phyloP scores from a whole-genome alignment of 192 early-diverging fungal species.

The Helicostylum pulchrum region DNA sequence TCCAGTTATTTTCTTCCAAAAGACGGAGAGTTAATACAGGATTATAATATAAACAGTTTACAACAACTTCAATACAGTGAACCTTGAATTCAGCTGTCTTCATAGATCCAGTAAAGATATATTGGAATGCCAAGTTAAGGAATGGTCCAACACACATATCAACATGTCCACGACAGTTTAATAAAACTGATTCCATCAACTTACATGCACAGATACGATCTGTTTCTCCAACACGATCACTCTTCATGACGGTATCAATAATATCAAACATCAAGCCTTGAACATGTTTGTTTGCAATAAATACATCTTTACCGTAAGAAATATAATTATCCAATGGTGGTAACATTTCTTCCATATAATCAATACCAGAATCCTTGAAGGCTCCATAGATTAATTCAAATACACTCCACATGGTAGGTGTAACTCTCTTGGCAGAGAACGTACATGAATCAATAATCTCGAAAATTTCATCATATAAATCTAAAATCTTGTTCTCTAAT shows the following conservation, averaged over 20 bases:
- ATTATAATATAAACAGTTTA: slow-evolving; percentile 90
- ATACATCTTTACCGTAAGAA: slow-evolving; percentile 77
- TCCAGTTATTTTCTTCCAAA: slow-evolving; percentile 76
- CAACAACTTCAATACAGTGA: slow-evolving; percentile 72
- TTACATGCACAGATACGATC: slow-evolving; percentile 84
- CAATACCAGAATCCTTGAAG: slow-evolving; percentile 78
- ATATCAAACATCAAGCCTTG: slow-evolving; percentile 81
- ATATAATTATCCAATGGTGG: slow-evolving; percentile 92
- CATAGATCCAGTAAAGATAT: slow-evolving; percentile 60
- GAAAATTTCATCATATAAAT: slow-evolving; percentile 84
- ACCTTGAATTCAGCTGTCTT: slow-evolving; percentile 69
- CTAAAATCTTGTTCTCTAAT: slow-evolving; percentile 71
- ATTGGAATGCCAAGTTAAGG: slow-evolving; percentile 63
- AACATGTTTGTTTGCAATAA: slow-evolving; percentile 62
- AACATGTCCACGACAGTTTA: slow-evolving; percentile 79
- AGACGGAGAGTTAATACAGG: slow-evolving; percentile 69
- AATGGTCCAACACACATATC: slow-evolving; percentile 76
- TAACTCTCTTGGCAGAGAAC: slow-evolving; percentile 79
- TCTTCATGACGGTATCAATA: slow-evolving; percentile 79
- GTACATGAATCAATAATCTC: slow-evolving; percentile 88
- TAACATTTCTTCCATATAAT: slow-evolving; percentile 87
- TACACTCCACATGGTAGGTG: slow-evolving; percentile 80
- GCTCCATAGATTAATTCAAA: slow-evolving; percentile 74
- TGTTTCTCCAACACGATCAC: slow-evolving; percentile 67
- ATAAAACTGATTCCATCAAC: slow-evolving; percentile 80